Conservation (phyloP, 768 basidiomycete genomes). For the Mycena epipterygia region DNA sequence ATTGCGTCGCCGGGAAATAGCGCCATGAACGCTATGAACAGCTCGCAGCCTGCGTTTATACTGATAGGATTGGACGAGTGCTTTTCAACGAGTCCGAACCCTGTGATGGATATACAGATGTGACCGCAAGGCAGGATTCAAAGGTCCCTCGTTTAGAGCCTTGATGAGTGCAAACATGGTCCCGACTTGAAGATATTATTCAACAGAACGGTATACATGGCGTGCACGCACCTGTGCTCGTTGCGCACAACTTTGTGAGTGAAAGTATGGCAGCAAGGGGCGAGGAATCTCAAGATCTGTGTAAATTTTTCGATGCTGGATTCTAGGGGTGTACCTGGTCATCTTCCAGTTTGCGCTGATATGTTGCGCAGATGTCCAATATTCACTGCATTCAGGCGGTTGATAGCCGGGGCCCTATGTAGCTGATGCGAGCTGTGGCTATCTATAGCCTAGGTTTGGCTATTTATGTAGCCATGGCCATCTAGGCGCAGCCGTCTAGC, state of each 20-base stretch:
- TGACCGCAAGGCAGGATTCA: neutral
- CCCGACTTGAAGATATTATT: slow-evolving; percentile 65
- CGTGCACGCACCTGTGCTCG: slow-evolving; percentile 74
- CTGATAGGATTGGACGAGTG: slow-evolving; percentile 85
- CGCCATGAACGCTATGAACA: slow-evolving; percentile 92
- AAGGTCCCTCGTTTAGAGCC: slow-evolving; percentile 71
- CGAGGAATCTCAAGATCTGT: slow-evolving; percentile 68
- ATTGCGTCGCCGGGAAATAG: slow-evolving; percentile 87
- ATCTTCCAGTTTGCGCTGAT: slow-evolving; percentile 71
- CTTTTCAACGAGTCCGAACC: slow-evolving; percentile 75
- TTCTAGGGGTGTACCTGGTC: slow-evolving; percentile 66
- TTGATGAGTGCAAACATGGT: slow-evolving; percentile 95
- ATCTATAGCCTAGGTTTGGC: no score
- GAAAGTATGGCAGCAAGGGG: slow-evolving; percentile 92
- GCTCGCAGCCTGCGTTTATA: slow-evolving; percentile 89
- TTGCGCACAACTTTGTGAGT: slow-evolving; percentile 84
- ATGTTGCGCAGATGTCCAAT: slow-evolving; percentile 63
- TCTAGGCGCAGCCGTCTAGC: no score
- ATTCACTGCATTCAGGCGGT: no score
- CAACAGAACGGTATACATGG: slow-evolving; percentile 12
- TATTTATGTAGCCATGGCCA: no score
- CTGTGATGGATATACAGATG: neutral
- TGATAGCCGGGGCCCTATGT: no score
- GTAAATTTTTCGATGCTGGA: neutral
- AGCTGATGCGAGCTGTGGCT: no score